These are phyloP conservation scores for Colletotrichum sp. DNA, from an alignment of 2,329 filamentous ascomycete species.

Conservation along the genomic window DNA sequence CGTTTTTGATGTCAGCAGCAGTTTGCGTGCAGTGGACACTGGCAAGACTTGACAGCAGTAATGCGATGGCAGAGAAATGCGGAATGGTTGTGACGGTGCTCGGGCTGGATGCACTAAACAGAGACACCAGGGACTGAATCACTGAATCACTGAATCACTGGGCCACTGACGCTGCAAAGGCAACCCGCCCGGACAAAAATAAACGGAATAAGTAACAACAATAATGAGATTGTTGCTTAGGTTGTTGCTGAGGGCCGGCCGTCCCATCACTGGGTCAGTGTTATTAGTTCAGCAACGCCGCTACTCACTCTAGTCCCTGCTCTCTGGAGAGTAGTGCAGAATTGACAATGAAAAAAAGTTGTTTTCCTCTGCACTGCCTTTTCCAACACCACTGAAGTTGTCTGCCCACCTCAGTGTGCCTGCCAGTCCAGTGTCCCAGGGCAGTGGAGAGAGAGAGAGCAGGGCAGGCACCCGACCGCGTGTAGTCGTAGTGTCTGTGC, in stretches of 20 bases:
- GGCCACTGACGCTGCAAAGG: not conserved
- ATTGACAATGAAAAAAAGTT: not conserved
- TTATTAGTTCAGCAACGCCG: not conserved
- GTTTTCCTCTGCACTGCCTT: no score
- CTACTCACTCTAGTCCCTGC: no score
- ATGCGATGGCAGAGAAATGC: not conserved
- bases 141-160: not conserved
- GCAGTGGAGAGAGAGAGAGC: no score
- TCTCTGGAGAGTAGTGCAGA: not conserved
- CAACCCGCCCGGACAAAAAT: not conserved
- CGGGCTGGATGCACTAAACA: not conserved
- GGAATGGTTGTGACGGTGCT: not conserved
- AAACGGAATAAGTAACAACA: not conserved
- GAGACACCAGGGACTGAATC: not conserved
- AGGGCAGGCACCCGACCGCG: not conserved
- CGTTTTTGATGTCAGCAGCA: not conserved
- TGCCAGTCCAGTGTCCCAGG: not conserved
- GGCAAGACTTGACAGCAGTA: not conserved
- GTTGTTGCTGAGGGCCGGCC: not conserved
- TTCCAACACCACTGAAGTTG: no score
- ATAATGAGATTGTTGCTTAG: not conserved
- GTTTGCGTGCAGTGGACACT: not conserved
- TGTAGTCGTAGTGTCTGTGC: not conserved
- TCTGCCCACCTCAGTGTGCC: no score
- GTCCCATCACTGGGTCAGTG: not conserved